These are phyloP conservation scores for Pleurotus ostreatus DNA, from an alignment of 768 basidiomycete species.

Conservation along the genomic window DNA sequence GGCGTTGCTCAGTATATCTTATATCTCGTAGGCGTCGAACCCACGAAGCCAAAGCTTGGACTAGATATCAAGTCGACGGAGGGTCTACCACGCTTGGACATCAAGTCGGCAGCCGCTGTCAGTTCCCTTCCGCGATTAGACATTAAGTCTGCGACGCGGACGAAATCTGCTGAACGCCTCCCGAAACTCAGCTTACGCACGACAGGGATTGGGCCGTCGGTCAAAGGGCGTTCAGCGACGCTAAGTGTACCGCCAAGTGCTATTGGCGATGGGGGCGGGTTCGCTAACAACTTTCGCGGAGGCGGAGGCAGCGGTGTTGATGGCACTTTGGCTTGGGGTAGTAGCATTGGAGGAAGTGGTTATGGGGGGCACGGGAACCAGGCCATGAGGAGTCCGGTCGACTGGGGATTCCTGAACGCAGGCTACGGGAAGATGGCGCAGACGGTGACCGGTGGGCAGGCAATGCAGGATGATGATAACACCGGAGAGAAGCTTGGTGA, in stretches of 20 bases:
- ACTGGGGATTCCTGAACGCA: constrained; percentile 3
- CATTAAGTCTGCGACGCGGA: constrained; percentile 2
- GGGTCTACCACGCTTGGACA: neutral
- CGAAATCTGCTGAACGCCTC: neutral
- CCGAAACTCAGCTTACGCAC: constrained; percentile 1
- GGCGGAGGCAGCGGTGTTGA: neutral
- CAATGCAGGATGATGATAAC: neutral
- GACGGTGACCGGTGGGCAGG: neutral
- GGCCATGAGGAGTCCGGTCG: constrained; percentile 5
- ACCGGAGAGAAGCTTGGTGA: neutral
- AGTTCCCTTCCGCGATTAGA: neutral
- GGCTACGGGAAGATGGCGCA: constrained; percentile 4
- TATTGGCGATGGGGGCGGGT: constrained; percentile 1
- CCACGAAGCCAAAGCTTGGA: constrained; percentile 2
- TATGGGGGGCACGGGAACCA: neutral
- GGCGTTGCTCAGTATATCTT: neutral
- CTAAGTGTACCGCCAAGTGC: constrained; percentile 7
- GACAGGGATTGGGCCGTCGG: neutral
- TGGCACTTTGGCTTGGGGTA: neutral
- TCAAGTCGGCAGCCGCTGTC: neutral
- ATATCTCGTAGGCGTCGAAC: neutral
- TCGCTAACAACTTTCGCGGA: neutral
- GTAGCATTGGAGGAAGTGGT: neutral
- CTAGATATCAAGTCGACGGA: constrained; percentile 3
- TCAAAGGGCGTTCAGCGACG: constrained; percentile 2